Evolutionary conservation across 208 protist species (phyloP), one percentile per base, ranked within the genome.

Genomic region (Acanthamoeba lenticulata): DNA sequence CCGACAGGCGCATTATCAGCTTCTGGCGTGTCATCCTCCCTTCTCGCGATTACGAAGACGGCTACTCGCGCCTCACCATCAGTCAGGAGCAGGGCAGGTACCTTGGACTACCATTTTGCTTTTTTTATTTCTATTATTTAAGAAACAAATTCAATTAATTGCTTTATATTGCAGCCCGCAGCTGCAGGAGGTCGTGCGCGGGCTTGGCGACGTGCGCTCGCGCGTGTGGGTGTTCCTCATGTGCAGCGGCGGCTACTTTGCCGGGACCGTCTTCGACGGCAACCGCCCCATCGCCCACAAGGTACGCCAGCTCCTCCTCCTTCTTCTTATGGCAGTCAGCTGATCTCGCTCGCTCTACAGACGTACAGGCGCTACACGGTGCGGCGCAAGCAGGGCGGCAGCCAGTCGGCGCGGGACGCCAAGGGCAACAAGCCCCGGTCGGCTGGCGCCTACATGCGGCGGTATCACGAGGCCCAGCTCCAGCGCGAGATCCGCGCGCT

Each of bases 311-410:
- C 24, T 60, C 42, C 19, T 60, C 9, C 5, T 40, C 65, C 1
- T 27, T 27, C 27, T 40, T 69, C 6, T 42, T 81, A 6, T 55
- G 17, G 6, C 13, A n/a, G 38, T 1, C 6, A 2, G 24, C 21
- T 34, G 11, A 17, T 77, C 9, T 77, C 7, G 7, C 9, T 29
- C 34, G 7, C 13, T 17, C 7, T 40, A 17, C 29, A 95, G 42
- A 95, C 95, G 47, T 90, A 94, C 21, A 77, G 94, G n/a, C 40
- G 94, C 29, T 96, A 96, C 29, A 96, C 95, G 0, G 94, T 92
- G 29, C 55, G 95, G 32, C 94, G 83, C 24, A 95, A 95, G 44
- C 95, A 96, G 47, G 95, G 95, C 79, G 95, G 95, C 24, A 77
- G 90, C 29, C 95, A 96, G 65, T 89, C 83, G 0, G 88, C 91